A percentile compares a stretch with the other conserved stretches of the same genome.
phyloP scores from a whole-genome alignment of 371 early-diverging fungal species.

The Apophysomyces sp. region DNA sequence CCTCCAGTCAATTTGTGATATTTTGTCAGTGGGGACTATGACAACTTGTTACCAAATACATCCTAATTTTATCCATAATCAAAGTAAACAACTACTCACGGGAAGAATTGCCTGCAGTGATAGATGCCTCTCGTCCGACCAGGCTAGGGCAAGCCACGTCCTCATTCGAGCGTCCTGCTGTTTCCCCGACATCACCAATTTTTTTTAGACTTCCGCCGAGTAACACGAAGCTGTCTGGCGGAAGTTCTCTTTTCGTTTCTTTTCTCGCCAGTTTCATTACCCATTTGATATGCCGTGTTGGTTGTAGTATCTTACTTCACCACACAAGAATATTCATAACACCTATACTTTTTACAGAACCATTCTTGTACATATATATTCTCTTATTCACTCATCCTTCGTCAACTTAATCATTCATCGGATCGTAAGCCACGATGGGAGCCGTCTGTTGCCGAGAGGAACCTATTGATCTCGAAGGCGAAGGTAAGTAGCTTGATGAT shows the following conservation, averaged over 20 bases:
- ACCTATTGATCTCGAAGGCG: constrained; percentile 36
- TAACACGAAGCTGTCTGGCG: neutral
- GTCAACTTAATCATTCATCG: neutral
- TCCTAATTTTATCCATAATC: too few species aligned
- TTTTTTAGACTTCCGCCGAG: neutral
- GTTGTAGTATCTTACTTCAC: neutral
- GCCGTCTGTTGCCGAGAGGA: constrained; percentile 43
- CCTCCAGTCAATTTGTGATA: too few species aligned
- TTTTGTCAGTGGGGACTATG: too few species aligned
- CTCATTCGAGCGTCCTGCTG: neutral
- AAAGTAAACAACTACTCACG: too few species aligned
- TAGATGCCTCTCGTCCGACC: too few species aligned
- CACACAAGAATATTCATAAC: neutral
- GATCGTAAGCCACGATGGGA: constrained; percentile 26
- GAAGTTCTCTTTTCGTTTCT: neutral
- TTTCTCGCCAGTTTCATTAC: neutral
- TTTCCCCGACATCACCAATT: neutral
- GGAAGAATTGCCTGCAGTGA: too few species aligned
- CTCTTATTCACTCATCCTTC: neutral
- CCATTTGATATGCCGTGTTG: neutral
- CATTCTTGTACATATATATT: neutral
- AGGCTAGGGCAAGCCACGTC: neutral
- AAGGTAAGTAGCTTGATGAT: too few species aligned
- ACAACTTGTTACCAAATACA: too few species aligned
- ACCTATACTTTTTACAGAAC: neutral